A percentile compares a stretch with the other conserved stretches of the same genome.
phyloP scores from a whole-genome alignment of 345 rosid genomes.

The Gossypium australe region DNA sequence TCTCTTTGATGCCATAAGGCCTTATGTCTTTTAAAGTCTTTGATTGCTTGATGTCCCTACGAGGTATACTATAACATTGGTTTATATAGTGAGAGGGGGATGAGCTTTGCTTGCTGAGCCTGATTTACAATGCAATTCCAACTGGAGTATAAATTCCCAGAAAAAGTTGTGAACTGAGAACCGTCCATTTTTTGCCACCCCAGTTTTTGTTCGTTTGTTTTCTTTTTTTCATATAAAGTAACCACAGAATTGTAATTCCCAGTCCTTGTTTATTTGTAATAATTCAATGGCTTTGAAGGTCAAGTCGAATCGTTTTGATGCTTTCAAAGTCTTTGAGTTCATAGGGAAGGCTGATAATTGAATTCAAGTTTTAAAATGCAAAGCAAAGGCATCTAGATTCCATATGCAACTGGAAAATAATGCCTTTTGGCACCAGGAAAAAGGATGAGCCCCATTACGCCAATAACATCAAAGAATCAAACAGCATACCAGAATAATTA shows the following conservation, averaged over 20 bases:
- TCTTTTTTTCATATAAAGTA: background rate
- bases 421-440: background rate
- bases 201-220: background rate
- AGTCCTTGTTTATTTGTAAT: no score
- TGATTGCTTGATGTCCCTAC: no score
- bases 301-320: background rate
- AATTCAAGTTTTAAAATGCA: background rate
- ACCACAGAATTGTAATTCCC: background rate
- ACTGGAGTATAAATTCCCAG: slow-evolving; percentile 14
- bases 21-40: no score
- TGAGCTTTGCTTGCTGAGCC: background rate
- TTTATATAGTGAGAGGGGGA: background rate
- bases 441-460: background rate
- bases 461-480: background rate
- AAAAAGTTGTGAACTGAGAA: background rate
- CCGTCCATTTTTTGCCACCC: background rate
- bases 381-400: slow-evolving; percentile 8
- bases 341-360: background rate
- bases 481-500: background rate
- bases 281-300: background rate
- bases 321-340: background rate
- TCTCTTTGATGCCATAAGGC: slow-evolving; percentile 6
- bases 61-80: background rate
- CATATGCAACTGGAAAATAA: background rate
- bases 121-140: background rate